phyloP scores from a whole-genome alignment of 2,329 filamentous ascomycete species.

The Bretziella fagacearum region DNA sequence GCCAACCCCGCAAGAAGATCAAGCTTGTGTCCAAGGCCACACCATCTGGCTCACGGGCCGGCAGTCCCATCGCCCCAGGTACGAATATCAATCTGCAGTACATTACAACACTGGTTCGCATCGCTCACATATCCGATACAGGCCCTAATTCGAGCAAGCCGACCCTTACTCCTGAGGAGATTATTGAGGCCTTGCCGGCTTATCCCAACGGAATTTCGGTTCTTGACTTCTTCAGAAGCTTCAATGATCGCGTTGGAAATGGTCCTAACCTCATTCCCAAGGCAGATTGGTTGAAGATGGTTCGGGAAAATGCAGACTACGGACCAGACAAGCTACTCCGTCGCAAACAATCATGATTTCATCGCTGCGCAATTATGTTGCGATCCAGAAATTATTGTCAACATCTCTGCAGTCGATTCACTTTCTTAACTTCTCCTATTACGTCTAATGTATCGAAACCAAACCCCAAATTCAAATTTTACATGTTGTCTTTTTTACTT shows the following conservation, averaged over 20 bases:
- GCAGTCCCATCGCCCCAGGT: constrained; percentile 36
- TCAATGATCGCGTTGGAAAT: constrained; percentile 36
- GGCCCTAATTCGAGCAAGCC: constrained; percentile 21
- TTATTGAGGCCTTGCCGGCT: constrained; percentile 35
- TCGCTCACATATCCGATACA: too few species aligned
- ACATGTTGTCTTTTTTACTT: too few species aligned
- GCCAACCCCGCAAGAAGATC: constrained; percentile 30
- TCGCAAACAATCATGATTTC: constrained; percentile 20
- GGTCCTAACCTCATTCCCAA: constrained; percentile 34
- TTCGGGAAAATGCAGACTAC: constrained; percentile 38
- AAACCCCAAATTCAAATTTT: too few species aligned
- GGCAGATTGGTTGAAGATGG: constrained; percentile 40
- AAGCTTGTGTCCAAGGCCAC: constrained; percentile 36
- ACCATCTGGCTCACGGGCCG: constrained; percentile 40
- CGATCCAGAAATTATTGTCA: too few species aligned
- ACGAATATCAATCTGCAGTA: too few species aligned
- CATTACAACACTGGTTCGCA: too few species aligned
- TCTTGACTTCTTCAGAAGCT: constrained; percentile 35
- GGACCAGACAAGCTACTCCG: constrained; percentile 36
- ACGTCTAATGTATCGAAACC: too few species aligned
- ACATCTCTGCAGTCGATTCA: too few species aligned
- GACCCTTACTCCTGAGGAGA: constrained; percentile 33
- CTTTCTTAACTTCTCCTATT: too few species aligned
- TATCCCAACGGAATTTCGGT: constrained; percentile 36
- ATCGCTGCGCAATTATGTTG: background rate